Evolutionary conservation across 805 yeast genomes (phyloP), one percentile per base, ranked within the genome.

Genomic region (Cyberlindnera petersonii): DNA sequence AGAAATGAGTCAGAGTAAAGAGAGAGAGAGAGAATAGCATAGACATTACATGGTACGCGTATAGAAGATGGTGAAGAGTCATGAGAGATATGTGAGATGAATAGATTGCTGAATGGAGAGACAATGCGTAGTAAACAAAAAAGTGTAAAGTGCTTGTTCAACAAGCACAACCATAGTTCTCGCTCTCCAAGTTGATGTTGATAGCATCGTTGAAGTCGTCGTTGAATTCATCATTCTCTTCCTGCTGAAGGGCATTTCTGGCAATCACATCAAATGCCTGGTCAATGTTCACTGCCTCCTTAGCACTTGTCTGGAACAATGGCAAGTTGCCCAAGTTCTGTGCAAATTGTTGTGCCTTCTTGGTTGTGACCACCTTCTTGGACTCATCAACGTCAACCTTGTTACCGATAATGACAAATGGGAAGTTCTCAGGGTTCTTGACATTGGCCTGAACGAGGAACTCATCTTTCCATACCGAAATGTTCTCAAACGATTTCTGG

Each of bases 191-290:
- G 59, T 87, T 93, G 55, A 91, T 91, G 62, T 91, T 91, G 48
- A 91, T 91, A 18, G 98, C 97, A 63, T 91, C 98, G 33, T 93
- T 84, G 61, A 88, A 91, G 63, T 91, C 98, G 55, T 89, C 96
- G 51, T 80, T 82, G 55, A 83, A 88, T 43, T 87, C 96, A 54
- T 86, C 86, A 39, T 85, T 82, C 56, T 86, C 95, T 60, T 88
- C 96, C 64, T 91, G 98, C 61, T 88, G 96, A 55, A 91, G 69
- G 0, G 98, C 98, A 67, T 86, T 87, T 55, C 96, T 77, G 23
- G 96, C 96, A 53, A 91, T 86, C 30, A 89, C 95, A 61, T 93
- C 97, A 58, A 91, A 91, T 3, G 98, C 98, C 54, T 84, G 80
- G 57, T 89, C 96, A 24, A 91, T 96, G 52, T 94, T 94, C 35